Evolutionary conservation across 1,139 yeast species (phyloP).

Genomic region (Zygosaccharomyces pseudobailii): DNA sequence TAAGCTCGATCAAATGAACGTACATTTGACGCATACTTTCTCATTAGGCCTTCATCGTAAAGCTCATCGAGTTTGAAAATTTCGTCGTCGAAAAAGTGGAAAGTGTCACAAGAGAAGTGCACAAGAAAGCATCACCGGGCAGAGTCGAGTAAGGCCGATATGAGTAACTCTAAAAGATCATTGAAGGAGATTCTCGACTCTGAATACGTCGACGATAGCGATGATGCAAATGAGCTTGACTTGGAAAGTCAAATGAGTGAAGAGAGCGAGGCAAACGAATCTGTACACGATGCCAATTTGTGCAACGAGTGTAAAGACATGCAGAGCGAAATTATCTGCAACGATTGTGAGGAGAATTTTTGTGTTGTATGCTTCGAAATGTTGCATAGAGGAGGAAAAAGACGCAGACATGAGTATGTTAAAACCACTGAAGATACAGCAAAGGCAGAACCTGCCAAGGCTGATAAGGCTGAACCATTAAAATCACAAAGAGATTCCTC

Average conservation of each 20-base stretch:
- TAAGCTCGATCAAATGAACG: not conserved
- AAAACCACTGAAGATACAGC: slow-evolving; percentile 25
- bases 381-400: slow-evolving; percentile 61
- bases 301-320: slow-evolving; percentile 70
- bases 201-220: slow-evolving; percentile 31
- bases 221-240: slow-evolving; percentile 18
- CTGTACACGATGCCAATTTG: slow-evolving; percentile 34
- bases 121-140: not conserved
- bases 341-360: slow-evolving; percentile 56
- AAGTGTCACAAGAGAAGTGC: not conserved
- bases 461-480: slow-evolving; percentile 13
- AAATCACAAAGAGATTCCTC: slow-evolving; percentile 2
- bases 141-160: not conserved
- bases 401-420: slow-evolving; percentile 40
- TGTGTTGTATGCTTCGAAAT: slow-evolving; percentile 63
- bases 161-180: slow-evolving; percentile 27
- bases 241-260: slow-evolving; percentile 15
- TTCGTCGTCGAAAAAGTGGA: not conserved
- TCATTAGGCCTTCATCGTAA: not conserved
- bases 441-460: slow-evolving; percentile 8
- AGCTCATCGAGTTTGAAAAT: not conserved
- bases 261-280: slow-evolving; percentile 24
- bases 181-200: slow-evolving; percentile 33
- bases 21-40: not conserved
- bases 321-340: slow-evolving; percentile 55